Conservation (phyloP, 2,329 filamentous ascomycete species). For the Penicillium digitatum region DNA sequence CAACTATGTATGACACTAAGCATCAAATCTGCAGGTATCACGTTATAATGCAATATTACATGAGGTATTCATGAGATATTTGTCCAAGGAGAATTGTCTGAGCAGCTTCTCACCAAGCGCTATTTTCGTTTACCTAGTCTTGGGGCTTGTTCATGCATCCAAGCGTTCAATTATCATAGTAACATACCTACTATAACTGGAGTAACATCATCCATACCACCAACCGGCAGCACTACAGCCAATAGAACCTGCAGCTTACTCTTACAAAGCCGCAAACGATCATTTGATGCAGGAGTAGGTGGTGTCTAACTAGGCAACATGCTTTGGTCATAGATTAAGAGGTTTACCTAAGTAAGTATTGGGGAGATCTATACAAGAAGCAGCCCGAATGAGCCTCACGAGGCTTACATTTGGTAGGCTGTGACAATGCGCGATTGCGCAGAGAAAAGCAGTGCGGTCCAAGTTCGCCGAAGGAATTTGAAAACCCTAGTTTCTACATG, state of each 20-base stretch:
- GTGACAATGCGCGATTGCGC: neutral
- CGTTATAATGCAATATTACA: neutral
- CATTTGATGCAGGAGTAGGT: neutral
- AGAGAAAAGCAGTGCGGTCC: neutral
- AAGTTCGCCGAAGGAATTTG: neutral
- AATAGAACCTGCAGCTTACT: neutral
- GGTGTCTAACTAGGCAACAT: neutral
- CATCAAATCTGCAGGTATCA: no score
- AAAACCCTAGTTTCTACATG: neutral
- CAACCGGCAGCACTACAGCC: neutral
- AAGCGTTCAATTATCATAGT: neutral
- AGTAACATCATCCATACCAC: neutral
- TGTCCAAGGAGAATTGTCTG: neutral
- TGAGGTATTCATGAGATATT: neutral
- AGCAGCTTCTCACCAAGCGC: neutral
- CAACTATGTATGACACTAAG: neutral
- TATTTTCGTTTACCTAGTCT: neutral
- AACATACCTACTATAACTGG: neutral
- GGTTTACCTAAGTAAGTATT: neutral
- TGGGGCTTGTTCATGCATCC: neutral
- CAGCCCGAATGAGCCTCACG: neutral
- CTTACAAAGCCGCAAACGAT: neutral
- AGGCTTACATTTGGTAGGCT: neutral
- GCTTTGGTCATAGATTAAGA: neutral
- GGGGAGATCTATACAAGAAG: neutral